Evolutionary conservation across 805 yeast genomes (phyloP), one percentile per base, ranked within the genome.

Genomic region (Candida nemodendra): DNA sequence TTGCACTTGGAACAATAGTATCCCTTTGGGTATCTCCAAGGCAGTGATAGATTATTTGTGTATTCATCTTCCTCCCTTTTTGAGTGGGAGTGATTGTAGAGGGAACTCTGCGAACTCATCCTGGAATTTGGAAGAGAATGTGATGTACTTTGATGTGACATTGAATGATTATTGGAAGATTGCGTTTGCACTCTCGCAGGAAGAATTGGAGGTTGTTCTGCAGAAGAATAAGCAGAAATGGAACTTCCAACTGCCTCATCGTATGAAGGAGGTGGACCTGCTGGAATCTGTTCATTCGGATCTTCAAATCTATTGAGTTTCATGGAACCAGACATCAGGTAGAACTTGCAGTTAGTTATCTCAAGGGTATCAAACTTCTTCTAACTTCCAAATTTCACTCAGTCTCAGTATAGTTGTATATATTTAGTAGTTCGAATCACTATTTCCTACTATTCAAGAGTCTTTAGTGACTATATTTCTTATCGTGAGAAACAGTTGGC

Each of bases 1-100:
- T 71, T 66, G 63, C 96, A 87, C 51, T 81, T 82, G 7, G 65
- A 60, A 54, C 96, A 87, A 39, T 65, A 62, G 53, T 65, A 81
- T 3, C 78, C 71, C 2, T 47, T 57, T 0, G 95, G 95, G 50
- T 84, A 87, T 33, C 59, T 57, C 77, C 85, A 83, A 0, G 90
- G 85, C 5, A 80, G 64, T 1, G 57, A 45, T 2, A 69, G 66
- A 42, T 73, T 72, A 26, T 77, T 72, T 34, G 73, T 73, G 50
- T 71, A 70, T 4, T 68, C 62, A 41, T 66, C 61, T 19, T 44
- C 48, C 2, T 50, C 42, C 21, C 36, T 47, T 18, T 39, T 23
- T 8, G 38, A 16, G 11, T 37, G 36, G 34, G 45, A 47, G 12
- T 26, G 32, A 1, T 46, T 45, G 35, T 43, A 44, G 18, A 44